A percentile compares a stretch with the other conserved stretches of the same genome.
These are phyloP conservation scores for Chrysoporthe puriensis DNA, from an alignment of 2,329 filamentous ascomycete species.

Conservation along the genomic window DNA sequence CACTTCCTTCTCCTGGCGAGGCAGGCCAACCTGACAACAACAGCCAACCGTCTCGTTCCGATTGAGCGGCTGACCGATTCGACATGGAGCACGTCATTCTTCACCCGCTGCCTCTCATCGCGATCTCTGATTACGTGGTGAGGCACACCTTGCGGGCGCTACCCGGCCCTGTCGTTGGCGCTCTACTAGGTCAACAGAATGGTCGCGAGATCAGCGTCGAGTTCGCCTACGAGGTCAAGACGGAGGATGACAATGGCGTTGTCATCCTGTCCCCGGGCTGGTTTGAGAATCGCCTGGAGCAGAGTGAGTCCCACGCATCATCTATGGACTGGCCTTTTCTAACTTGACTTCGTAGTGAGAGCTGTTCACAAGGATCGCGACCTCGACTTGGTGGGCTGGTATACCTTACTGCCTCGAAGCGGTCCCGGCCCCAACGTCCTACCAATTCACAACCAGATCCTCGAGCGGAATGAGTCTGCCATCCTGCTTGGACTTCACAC, in stretches of 20 bases:
- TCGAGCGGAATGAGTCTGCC: conserved; percentile 82
- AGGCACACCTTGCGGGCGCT: conserved; percentile 81
- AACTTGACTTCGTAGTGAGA: conserved; percentile 62
- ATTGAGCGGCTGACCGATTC: neutral
- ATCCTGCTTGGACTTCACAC: conserved; percentile 88
- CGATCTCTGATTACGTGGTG: conserved; percentile 95
- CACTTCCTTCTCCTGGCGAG: neutral
- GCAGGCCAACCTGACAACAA: neutral
- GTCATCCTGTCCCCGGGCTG: conserved; percentile 68
- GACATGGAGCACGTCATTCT: conserved; percentile 55
- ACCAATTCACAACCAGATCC: conserved; percentile 77
- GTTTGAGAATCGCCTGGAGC: conserved; percentile 79
- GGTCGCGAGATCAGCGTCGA: conserved; percentile 90
- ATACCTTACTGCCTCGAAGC: conserved; percentile 72
- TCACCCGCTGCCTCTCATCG: conserved; percentile 92
- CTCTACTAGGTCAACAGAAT: conserved; percentile 88
- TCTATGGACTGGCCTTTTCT: neutral
- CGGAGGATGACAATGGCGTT: conserved; percentile 54
- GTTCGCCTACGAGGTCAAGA: conserved; percentile 84
- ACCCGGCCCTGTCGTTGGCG: conserved; percentile 78
- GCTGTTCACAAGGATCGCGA: conserved; percentile 83
- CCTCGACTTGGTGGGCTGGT: conserved; percentile 91
- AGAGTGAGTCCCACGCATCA: conserved; percentile 65
- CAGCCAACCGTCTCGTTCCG: neutral
- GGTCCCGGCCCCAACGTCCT: conserved; percentile 74